Evolutionary conservation across 116 monocot species (phyloP), one percentile per base, ranked within the genome.

Genomic region (Papilionanthe hybrid): DNA sequence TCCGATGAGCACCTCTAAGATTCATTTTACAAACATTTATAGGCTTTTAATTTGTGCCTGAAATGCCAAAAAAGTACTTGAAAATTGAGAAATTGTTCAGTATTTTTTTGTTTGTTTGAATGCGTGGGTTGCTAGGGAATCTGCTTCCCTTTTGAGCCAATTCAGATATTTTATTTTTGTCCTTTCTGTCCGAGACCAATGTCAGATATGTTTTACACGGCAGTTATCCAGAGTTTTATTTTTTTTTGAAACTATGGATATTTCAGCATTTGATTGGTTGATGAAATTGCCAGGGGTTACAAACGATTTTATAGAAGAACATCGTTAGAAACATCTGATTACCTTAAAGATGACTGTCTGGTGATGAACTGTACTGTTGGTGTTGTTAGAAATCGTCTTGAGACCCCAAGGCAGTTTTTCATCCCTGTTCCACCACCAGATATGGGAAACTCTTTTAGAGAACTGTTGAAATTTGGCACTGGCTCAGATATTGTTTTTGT

Each of bases 311-410:
- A 57, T 30, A 72, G 79, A 75, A 78, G 79, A 66, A 73, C 73
- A 28, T 57, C 75, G 1, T 75, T 83, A 65, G 83, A 83, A 75
- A 78, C 83, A 25, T 83, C 83, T 13, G 79, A 79, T 79, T 83
- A 79, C 72, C 60, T 83, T 45, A 83, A 79, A 37, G 79, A 83
- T 74, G 83, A 83, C 72, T 78, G 83, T 72, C 28, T 83, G 20
- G 67, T 79, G 27, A 83, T 83, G 79, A 78, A 78, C 37, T 83
- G 83, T 49, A 83, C 83, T 57, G 83, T 83, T 4, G 83, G 83
- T 63, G 83, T 83, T 79, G 83, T 83, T 49, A 58, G 73, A 83
- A 79, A 29, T 30, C 79, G 56, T 44, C 56, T 83, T 28, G 83
- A 83, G 44, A 78, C 78, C 44, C 78, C 78, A 57, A 77, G 77